phyloP scores from a whole-genome alignment of 2,329 filamentous ascomycete genomes.

The Scytalidium sp. region DNA sequence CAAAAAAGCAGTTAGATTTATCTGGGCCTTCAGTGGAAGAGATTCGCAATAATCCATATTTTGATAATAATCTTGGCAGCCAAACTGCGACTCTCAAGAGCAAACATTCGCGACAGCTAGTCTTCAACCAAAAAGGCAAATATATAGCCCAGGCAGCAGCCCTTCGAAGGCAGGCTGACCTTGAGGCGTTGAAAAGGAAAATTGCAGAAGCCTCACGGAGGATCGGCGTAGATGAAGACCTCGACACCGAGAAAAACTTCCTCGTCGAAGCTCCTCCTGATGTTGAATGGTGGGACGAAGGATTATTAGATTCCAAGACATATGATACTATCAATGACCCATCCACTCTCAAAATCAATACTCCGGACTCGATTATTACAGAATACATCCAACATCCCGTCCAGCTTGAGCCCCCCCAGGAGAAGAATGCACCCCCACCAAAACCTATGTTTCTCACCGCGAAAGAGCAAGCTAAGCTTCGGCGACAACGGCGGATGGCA shows the following conservation, averaged over 20 bases:
- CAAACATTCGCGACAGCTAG: slow-evolving; percentile 70
- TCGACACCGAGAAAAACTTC: slow-evolving; percentile 86
- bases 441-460: slow-evolving; percentile 92
- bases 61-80: slow-evolving; percentile 64
- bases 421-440: slow-evolving; percentile 71
- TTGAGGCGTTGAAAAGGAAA: slow-evolving; percentile 92
- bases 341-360: slow-evolving; percentile 67
- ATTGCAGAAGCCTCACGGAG: slow-evolving; percentile 86
- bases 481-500: slow-evolving; percentile 85
- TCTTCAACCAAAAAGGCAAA: slow-evolving; percentile 96
- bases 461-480: slow-evolving; percentile 87
- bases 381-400: slow-evolving; percentile 92
- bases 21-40: slow-evolving; percentile 56
- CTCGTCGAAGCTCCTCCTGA: slow-evolving; percentile 79
- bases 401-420: slow-evolving; percentile 85
- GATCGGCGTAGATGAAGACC: slow-evolving; percentile 89
- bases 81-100: slow-evolving; percentile 57
- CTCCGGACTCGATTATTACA: slow-evolving; percentile 83
- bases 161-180: slow-evolving; percentile 77
- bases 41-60: slow-evolving; percentile 75
- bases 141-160: slow-evolving; percentile 94
- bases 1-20: slow-evolving; percentile 51
- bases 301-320: slow-evolving; percentile 68
- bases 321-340: slow-evolving; percentile 70
- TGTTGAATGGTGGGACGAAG: slow-evolving; percentile 98